Evolutionary conservation across 208 protist genomes (phyloP).

Genomic region (Trypanosoma lewisi): DNA sequence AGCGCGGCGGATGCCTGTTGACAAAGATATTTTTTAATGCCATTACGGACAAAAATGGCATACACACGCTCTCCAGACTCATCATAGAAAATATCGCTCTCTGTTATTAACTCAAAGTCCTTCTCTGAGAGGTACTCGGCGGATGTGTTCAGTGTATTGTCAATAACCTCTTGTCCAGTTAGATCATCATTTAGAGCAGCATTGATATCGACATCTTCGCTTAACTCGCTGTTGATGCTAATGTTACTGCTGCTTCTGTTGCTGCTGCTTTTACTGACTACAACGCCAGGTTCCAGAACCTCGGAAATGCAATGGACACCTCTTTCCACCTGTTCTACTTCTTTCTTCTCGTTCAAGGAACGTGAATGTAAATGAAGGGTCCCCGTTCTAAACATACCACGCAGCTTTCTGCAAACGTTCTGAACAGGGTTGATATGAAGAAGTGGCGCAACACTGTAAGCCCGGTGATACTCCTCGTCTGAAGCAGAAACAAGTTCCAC

Average conservation of each 20-base stretch:
- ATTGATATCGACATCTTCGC: neutral
- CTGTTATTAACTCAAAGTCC: constrained; percentile 68
- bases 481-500: constrained; percentile 17
- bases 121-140: constrained; percentile 54
- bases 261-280: too few relatives aligned
- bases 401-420: constrained; percentile 45
- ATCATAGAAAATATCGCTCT: constrained; percentile 52
- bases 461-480: constrained; percentile 24
- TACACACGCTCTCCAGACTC: constrained; percentile 50
- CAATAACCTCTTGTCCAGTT: constrained; percentile 69
- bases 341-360: neutral
- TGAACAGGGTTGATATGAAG: constrained; percentile 67
- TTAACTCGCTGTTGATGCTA: constrained; percentile 3
- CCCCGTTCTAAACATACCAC: constrained; percentile 24
- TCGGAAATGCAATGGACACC: neutral
- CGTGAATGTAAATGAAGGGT: constrained; percentile 1
- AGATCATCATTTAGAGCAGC: constrained; percentile 29
- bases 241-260: neutral
- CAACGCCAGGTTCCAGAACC: neutral
- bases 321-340: neutral
- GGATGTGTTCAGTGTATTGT: constrained; percentile 28
- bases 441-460: constrained; percentile 38
- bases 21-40: constrained; percentile 48
- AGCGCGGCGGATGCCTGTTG: constrained; percentile 44
- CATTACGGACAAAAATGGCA: constrained; percentile 67